Conservation (phyloP, 257 asterid species). For the Capsicum baccatum region DNA sequence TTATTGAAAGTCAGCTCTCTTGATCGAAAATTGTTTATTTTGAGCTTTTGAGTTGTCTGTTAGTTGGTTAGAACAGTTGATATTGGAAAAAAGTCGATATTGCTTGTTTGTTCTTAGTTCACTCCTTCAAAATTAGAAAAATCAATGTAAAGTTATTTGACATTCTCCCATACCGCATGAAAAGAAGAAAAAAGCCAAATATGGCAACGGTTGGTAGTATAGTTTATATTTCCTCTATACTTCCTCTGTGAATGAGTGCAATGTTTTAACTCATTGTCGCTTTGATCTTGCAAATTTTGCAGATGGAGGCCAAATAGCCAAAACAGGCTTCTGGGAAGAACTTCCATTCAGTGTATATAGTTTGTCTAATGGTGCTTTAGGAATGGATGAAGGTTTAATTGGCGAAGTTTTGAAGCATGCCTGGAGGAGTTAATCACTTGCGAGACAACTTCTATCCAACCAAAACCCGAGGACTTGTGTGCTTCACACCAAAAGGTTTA, state of each 20-base stretch:
- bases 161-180: not conserved
- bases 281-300: conserved; percentile 44
- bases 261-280: not conserved
- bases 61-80: conserved; percentile 1
- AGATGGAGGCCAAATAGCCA: conserved; percentile 50
- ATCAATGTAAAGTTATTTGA: not conserved
- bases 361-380: conserved; percentile 49
- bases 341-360: conserved; percentile 93
- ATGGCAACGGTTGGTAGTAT: not conserved
- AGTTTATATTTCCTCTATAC: not conserved
- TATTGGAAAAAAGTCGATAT: not conserved
- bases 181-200: not conserved
- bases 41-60: not conserved
- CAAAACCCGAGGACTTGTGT: conserved; percentile 50
- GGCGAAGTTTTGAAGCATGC: conserved; percentile 72
- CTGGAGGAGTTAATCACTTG: conserved; percentile 80
- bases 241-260: not conserved
- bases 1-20: not conserved
- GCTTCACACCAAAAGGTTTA: conserved; percentile 36
- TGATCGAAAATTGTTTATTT: not conserved
- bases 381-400: conserved; percentile 39
- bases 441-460: conserved; percentile 78
- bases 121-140: not conserved
- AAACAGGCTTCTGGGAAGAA: conserved; percentile 82
- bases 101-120: not conserved